These are phyloP conservation scores for Larix kaempferi DNA, from an alignment of 75 land plant genomes.

Conservation along the genomic window DNA sequence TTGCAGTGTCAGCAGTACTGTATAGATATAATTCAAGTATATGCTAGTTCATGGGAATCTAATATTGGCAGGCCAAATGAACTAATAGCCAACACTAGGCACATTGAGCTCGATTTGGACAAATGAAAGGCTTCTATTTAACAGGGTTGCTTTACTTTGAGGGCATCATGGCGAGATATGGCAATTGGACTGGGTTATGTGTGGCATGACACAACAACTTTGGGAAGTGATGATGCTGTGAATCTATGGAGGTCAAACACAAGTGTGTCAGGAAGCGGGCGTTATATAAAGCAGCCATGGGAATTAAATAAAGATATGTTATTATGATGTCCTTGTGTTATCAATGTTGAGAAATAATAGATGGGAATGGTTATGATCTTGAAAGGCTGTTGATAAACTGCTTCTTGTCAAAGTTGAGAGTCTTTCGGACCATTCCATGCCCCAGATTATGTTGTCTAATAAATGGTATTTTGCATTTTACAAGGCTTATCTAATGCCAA, in stretches of 20 bases:
- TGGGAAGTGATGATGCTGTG: conserved; percentile 69
- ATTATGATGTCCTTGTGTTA: neutral
- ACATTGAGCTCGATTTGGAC: conserved; percentile 52
- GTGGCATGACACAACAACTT: conserved; percentile 89
- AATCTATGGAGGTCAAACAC: conserved; percentile 81
- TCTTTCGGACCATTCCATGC: too few species aligned
- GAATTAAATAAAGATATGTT: neutral
- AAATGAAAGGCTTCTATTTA: conserved; percentile 57
- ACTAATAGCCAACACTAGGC: conserved; percentile 87
- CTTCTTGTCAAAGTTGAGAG: too few species aligned
- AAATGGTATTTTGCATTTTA: too few species aligned
- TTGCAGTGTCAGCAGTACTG: too few species aligned
- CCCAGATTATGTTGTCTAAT: too few species aligned
- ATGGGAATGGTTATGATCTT: too few species aligned
- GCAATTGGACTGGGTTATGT: conserved; percentile 95
- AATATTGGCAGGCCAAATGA: conserved; percentile 72
- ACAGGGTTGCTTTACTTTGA: conserved; percentile 57
- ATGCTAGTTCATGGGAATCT: neutral
- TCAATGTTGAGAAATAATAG: neutral
- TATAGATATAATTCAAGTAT: too few species aligned
- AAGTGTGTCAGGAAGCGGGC: conserved; percentile 80
- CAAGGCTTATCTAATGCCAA: too few species aligned
- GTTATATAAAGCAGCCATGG: conserved; percentile 16
- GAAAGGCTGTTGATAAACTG: too few species aligned
- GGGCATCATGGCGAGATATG: conserved; percentile 88